A percentile compares a stretch with the other conserved stretches of the same genome.
Conservation (phyloP, 495 filamentous ascomycete species). For the Cairneyella variabilis region DNA sequence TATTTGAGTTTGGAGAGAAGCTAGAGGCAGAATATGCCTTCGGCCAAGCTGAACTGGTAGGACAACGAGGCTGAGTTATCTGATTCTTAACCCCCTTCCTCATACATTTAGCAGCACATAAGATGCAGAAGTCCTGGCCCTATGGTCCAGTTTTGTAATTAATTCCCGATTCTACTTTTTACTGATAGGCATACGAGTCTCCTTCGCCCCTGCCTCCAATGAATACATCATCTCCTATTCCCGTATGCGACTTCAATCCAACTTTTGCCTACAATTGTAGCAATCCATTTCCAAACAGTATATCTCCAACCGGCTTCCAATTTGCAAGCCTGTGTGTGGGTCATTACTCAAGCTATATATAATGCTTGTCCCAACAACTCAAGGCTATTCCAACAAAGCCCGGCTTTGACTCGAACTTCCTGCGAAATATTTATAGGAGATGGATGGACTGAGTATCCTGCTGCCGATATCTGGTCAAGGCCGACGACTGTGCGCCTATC, state of each 20-base stretch:
- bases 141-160: too few species aligned
- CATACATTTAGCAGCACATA: too few species aligned
- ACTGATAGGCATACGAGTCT: too few species aligned
- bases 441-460: background rate
- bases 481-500: background rate
- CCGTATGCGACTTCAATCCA: background rate
- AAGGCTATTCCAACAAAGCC: background rate
- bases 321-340: background rate
- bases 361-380: background rate
- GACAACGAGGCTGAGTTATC: too few species aligned
- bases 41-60: too few species aligned
- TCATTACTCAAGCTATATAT: background rate
- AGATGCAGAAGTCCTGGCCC: too few species aligned
- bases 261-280: background rate
- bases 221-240: too few species aligned
- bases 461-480: slow-evolving; percentile 1
- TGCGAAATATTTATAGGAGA: background rate
- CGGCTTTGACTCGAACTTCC: background rate
- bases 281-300: slow-evolving; percentile 1
- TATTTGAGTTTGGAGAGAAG: too few species aligned
- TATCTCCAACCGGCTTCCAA: background rate
- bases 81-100: too few species aligned
- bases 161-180: too few species aligned
- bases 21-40: too few species aligned
- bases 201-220: too few species aligned